These are phyloP conservation scores for Colletotrichum zoysiae DNA, from an alignment of 2,329 filamentous ascomycete species.

Conservation along the genomic window DNA sequence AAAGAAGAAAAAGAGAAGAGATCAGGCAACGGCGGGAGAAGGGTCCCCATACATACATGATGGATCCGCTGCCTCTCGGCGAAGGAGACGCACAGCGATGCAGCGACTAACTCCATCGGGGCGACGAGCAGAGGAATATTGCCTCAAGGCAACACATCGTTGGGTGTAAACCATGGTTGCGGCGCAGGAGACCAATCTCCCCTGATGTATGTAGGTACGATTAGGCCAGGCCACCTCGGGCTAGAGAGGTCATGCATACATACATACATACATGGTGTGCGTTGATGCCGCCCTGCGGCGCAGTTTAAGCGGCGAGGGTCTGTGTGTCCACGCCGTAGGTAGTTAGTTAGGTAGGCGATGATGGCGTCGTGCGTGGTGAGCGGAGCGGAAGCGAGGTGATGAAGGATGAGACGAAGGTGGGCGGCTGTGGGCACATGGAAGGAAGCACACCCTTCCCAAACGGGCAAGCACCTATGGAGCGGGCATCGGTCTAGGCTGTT, in stretches of 20 bases:
- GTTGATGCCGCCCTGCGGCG: slow-evolving; percentile 14
- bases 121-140: slow-evolving; percentile 4
- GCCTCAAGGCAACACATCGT: slow-evolving; percentile 8
- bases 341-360: not conserved
- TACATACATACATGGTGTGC: not conserved
- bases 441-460: slow-evolving; percentile 3
- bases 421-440: slow-evolving; percentile 14
- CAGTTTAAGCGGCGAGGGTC: slow-evolving; percentile 1
- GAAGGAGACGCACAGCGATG: not conserved
- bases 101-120: slow-evolving; percentile 29
- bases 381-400: slow-evolving; percentile 2
- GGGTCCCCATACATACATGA: slow-evolving; percentile 28
- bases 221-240: not conserved
- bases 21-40: not conserved
- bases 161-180: slow-evolving; percentile 13
- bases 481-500: not conserved
- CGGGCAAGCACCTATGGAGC: slow-evolving; percentile 17
- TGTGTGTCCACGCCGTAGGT: slow-evolving; percentile 5
- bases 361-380: slow-evolving; percentile 31
- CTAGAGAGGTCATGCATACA: not conserved
- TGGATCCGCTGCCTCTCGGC: not conserved
- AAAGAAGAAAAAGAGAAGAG: not conserved
- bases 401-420: slow-evolving; percentile 16
- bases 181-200: slow-evolving; percentile 33
- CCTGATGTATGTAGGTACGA: not conserved